A percentile compares a stretch with the other conserved stretches of the same genome.
These are phyloP conservation scores for Suaeda aralocaspica DNA, from an alignment of 148 eudicot genomes.

Conservation along the genomic window DNA sequence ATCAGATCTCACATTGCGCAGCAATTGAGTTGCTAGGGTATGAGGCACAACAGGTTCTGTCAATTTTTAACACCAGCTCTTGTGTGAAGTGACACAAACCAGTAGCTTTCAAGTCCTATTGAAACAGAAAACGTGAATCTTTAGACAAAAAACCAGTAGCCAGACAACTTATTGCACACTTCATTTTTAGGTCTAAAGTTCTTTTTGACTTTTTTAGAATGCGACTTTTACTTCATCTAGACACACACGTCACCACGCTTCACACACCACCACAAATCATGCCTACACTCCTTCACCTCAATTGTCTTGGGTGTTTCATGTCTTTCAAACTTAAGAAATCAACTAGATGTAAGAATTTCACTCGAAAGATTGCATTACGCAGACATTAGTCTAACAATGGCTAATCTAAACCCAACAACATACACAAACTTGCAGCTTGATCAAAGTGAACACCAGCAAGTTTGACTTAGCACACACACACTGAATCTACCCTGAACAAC, in stretches of 20 bases:
- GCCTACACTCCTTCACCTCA: neutral
- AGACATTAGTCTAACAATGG: neutral
- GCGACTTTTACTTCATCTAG: neutral
- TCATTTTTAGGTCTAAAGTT: neutral
- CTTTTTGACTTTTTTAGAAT: neutral
- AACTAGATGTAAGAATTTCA: too few relatives aligned
- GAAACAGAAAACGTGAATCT: neutral
- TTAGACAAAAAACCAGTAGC: neutral
- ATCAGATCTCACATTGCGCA: too few relatives aligned
- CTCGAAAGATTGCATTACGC: neutral
- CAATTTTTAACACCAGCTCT: too few relatives aligned
- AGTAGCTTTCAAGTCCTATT: too few relatives aligned
- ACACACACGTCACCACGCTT: neutral
- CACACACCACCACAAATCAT: constrained; percentile 4
- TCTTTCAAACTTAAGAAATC: neutral
- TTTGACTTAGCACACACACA: too few relatives aligned
- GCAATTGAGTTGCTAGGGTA: too few relatives aligned
- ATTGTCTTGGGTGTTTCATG: neutral
- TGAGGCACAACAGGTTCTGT: too few relatives aligned
- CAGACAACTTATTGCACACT: neutral
- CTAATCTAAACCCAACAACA: neutral
- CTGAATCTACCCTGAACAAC: neutral
- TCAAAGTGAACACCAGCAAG: too few relatives aligned
- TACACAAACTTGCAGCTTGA: too few relatives aligned
- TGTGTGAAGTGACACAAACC: neutral